These are phyloP conservation scores for Sonneratia alba DNA, from an alignment of 345 rosid species.

Conservation along the genomic window DNA sequence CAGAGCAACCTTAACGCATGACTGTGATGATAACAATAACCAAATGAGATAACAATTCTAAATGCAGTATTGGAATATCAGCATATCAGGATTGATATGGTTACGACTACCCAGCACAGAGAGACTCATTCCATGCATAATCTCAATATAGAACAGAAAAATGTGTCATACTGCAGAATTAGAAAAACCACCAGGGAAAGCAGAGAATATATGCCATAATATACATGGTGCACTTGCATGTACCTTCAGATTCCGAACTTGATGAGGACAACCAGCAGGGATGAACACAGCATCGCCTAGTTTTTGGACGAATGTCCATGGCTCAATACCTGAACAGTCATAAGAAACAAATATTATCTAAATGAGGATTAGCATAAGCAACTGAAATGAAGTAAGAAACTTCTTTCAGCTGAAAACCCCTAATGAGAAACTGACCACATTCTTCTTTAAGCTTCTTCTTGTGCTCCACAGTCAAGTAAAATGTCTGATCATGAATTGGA, in stretches of 20 bases:
- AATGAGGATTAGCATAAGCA: background rate
- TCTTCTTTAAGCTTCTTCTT: conserved; percentile 43
- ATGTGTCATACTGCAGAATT: background rate
- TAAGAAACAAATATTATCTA: background rate
- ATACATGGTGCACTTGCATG: background rate
- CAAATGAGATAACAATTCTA: background rate
- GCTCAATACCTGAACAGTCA: conserved; percentile 28
- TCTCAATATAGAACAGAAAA: background rate
- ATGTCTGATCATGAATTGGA: conserved; percentile 42
- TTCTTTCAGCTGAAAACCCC: background rate
- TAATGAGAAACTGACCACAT: conserved; percentile 23
- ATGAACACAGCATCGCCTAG: conserved; percentile 54
- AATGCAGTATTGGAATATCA: background rate
- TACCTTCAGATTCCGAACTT: conserved; percentile 50
- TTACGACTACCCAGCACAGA: background rate
- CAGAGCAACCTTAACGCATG: conserved; percentile 28
- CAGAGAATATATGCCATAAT: background rate
- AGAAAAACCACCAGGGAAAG: background rate
- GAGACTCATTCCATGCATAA: background rate
- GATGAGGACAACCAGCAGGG: conserved; percentile 52
- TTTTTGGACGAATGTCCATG: conserved; percentile 46
- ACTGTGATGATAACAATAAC: conserved; percentile 10
- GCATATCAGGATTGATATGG: background rate
- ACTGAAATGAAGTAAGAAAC: too few species aligned
- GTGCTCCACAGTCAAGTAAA: conserved; percentile 32